phyloP scores from a whole-genome alignment of 495 filamentous ascomycete species.

The Parathielavia hyrcaniae region DNA sequence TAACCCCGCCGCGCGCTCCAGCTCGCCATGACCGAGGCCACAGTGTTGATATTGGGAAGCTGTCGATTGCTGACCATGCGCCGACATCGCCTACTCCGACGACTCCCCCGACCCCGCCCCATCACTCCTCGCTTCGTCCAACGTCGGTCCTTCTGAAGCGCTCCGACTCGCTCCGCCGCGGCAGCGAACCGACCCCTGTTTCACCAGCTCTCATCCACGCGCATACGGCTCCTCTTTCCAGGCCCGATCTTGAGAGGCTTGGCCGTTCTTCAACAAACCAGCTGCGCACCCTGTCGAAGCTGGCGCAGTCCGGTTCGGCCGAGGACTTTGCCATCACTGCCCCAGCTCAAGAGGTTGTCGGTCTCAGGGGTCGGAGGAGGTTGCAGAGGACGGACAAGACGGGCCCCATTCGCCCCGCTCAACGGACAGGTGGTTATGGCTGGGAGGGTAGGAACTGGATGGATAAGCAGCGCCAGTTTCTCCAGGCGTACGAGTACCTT shows the following conservation, averaged over 20 bases:
- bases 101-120: conserved; percentile 29
- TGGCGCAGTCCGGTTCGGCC: conserved; percentile 65
- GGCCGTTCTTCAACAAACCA: conserved; percentile 82
- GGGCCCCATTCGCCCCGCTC: conserved; percentile 42
- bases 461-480: conserved; percentile 93
- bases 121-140: conserved; percentile 43
- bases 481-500: conserved; percentile 97
- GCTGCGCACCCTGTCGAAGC: conserved; percentile 78
- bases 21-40: conserved; percentile 42
- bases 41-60: conserved; percentile 47
- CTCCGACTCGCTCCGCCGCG: conserved; percentile 43
- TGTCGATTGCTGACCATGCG: conserved; percentile 36
- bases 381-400: conserved; percentile 65
- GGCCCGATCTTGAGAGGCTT: conserved; percentile 69
- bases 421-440: conserved; percentile 49
- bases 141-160: conserved; percentile 50
- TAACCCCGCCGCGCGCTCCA: conserved; percentile 20
- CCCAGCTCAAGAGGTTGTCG: conserved; percentile 73
- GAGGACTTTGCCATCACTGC: conserved; percentile 75
- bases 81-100: conserved; percentile 31
- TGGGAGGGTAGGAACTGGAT: conserved; percentile 95
- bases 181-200: conserved; percentile 18
- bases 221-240: conserved; percentile 46
- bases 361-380: conserved; percentile 73
- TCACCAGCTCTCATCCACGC: conserved; percentile 40